Evolutionary conservation across 345 rosid species (phyloP).

Genomic region (Sonneratia alba): DNA sequence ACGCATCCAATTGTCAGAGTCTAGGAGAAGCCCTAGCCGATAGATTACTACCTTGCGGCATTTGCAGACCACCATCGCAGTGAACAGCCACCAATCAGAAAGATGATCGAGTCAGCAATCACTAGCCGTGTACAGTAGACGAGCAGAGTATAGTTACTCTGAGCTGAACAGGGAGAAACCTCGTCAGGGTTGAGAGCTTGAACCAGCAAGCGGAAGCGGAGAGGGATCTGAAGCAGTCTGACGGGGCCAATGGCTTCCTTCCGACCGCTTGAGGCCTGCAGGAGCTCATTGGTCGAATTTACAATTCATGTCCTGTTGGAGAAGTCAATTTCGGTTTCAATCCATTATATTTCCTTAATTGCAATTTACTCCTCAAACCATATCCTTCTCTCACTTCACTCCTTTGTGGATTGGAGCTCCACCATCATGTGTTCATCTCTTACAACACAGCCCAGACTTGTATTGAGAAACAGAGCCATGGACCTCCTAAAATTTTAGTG

Average conservation of each 20-base stretch:
- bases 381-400: neutral
- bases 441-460: neutral
- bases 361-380: neutral
- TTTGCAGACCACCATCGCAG: slow-evolving; percentile 88
- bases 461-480: too few species aligned
- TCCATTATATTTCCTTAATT: neutral
- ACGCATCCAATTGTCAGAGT: neutral
- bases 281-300: neutral
- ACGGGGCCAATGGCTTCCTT: neutral
- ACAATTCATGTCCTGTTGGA: neutral
- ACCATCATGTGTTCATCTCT: neutral
- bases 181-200: neutral
- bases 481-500: too few species aligned
- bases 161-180: neutral
- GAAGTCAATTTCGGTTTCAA: neutral
- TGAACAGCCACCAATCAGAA: slow-evolving; percentile 12
- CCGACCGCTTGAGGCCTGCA: neutral
- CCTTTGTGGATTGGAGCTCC: neutral
- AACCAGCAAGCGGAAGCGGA: neutral
- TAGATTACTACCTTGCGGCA: slow-evolving; percentile 57
- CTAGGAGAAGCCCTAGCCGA: neutral
- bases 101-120: neutral
- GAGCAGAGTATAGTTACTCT: neutral
- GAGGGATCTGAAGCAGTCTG: neutral
- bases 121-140: neutral